These are phyloP conservation scores for Candida dubliniensis DNA, from an alignment of 1,139 yeast genomes.

Conservation along the genomic window DNA sequence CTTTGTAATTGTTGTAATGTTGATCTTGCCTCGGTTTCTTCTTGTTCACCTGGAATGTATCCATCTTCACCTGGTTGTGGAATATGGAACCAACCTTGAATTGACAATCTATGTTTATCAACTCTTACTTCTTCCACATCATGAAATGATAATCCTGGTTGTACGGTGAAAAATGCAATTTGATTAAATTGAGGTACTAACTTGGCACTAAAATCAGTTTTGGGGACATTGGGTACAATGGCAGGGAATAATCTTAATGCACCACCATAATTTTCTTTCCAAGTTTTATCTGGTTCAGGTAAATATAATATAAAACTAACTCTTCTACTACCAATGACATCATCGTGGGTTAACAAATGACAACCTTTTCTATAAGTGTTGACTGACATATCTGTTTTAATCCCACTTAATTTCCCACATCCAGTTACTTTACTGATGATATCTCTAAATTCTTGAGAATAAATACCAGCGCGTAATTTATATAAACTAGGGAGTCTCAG, in stretches of 20 bases:
- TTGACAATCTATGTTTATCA: slow-evolving; percentile 83
- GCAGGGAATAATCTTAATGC: slow-evolving; percentile 86
- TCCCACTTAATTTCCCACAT: slow-evolving; percentile 86
- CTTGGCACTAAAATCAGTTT: slow-evolving; percentile 66
- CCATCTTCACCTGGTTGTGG: slow-evolving; percentile 94
- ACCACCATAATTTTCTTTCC: slow-evolving; percentile 93
- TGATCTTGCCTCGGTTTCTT: slow-evolving; percentile 69
- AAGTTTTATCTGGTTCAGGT: slow-evolving; percentile 85
- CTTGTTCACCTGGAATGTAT: slow-evolving; percentile 75
- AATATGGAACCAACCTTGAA: slow-evolving; percentile 98
- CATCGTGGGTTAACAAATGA: slow-evolving; percentile 93
- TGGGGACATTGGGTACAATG: slow-evolving; percentile 85
- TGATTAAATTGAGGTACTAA: slow-evolving; percentile 94
- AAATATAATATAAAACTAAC: slow-evolving; percentile 89
- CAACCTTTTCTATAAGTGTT: slow-evolving; percentile 92
- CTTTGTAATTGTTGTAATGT: slow-evolving; percentile 81
- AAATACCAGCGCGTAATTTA: slow-evolving; percentile 80
- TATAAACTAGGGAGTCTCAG: slow-evolving; percentile 70
- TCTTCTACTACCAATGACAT: slow-evolving; percentile 92
- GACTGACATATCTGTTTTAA: slow-evolving; percentile 87
- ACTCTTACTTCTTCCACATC: slow-evolving; percentile 97
- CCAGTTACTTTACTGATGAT: slow-evolving; percentile 80
- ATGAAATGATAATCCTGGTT: slow-evolving; percentile 94
- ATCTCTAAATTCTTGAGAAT: slow-evolving; percentile 81
- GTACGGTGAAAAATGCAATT: slow-evolving; percentile 92